Conservation (phyloP, 768 basidiomycete genomes). For the Rhodotorula paludigena region DNA sequence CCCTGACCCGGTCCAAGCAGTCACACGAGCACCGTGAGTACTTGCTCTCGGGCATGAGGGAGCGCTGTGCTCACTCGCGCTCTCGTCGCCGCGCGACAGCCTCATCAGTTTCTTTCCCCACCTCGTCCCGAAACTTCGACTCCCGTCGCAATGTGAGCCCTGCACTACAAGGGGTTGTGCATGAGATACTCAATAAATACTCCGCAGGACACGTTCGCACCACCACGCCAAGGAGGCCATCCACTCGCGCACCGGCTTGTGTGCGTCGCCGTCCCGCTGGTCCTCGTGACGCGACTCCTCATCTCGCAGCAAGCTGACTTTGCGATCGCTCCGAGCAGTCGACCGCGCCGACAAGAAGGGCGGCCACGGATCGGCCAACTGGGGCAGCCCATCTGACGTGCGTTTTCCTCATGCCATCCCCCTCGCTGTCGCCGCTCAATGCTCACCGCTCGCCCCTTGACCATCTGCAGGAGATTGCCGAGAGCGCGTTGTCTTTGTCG, state of each 20-base stretch:
- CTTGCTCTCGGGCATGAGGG: no score
- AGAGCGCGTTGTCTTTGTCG: background rate
- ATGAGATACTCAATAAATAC: no score
- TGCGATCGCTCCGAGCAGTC: background rate
- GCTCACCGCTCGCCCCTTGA: background rate
- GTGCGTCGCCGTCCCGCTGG: background rate
- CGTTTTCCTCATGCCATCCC: background rate
- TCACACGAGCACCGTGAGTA: no score
- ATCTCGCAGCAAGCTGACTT: background rate
- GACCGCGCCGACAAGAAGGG: background rate
- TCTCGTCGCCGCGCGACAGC: no score
- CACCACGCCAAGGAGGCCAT: background rate
- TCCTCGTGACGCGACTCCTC: background rate
- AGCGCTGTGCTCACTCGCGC: background rate
- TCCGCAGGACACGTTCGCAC: background rate
- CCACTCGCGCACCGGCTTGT: background rate
- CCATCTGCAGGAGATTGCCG: background rate
- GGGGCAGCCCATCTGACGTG: background rate
- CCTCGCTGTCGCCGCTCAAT: background rate
- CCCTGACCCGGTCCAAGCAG: no score
- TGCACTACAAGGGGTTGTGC: no score
- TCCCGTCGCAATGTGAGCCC: no score
- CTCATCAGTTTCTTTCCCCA: no score
- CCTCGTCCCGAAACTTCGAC: no score
- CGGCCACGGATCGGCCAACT: slow-evolving; percentile 2